phyloP scores from a whole-genome alignment of 1,139 yeast genomes.

The Taphrina flavorubra region DNA sequence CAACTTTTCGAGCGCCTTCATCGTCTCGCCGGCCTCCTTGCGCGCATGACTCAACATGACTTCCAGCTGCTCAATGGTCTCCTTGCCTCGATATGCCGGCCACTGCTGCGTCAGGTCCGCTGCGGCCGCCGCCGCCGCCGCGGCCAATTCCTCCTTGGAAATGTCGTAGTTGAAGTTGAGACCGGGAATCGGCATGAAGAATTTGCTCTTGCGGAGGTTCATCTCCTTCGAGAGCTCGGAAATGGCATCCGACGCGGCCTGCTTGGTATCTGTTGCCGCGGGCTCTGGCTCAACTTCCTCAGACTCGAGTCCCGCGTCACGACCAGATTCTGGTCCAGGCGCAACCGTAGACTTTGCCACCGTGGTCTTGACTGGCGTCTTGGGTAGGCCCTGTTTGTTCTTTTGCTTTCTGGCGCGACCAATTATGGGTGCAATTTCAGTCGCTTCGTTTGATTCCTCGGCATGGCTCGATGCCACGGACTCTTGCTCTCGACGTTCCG shows the following conservation, averaged over 20 bases:
- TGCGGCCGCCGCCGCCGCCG: neutral
- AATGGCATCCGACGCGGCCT: constrained; percentile 32
- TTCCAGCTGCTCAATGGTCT: constrained; percentile 43
- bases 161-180: constrained; percentile 9
- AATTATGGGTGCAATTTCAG: constrained; percentile 31
- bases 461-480: constrained; percentile 24
- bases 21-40: constrained; percentile 43
- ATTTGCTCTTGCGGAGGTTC: constrained; percentile 16
- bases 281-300: neutral
- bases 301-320: neutral
- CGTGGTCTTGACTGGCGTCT: constrained; percentile 16
- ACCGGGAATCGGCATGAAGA: constrained; percentile 32
- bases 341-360: neutral
- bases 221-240: constrained; percentile 28
- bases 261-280: neutral
- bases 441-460: constrained; percentile 12
- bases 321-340: neutral
- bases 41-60: constrained; percentile 42
- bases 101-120: constrained; percentile 19
- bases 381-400: constrained; percentile 15
- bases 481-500: constrained; percentile 30
- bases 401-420: constrained; percentile 37
- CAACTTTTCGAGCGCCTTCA: constrained; percentile 43
- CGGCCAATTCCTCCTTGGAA: constrained; percentile 20
- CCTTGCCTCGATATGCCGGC: constrained; percentile 29